These are phyloP conservation scores for Podaxis rugospora DNA, from an alignment of 768 basidiomycete genomes.

Conservation along the genomic window DNA sequence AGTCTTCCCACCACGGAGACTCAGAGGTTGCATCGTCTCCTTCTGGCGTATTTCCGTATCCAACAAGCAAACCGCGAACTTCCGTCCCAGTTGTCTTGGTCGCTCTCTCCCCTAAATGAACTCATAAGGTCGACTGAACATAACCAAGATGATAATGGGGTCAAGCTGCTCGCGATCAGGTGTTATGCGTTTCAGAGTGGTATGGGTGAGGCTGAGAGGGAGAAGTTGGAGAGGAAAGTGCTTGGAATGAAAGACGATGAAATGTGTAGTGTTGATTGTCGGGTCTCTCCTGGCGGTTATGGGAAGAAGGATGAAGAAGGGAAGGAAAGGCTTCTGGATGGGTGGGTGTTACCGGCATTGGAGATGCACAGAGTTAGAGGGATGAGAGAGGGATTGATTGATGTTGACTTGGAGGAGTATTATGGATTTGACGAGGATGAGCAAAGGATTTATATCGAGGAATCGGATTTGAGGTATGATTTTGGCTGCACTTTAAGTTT, in stretches of 20 bases:
- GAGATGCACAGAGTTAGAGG: slow-evolving; percentile 61
- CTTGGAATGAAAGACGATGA: slow-evolving; percentile 43
- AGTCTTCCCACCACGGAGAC: slow-evolving; percentile 31
- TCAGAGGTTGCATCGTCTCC: slow-evolving; percentile 56
- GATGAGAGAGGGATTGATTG: slow-evolving; percentile 41
- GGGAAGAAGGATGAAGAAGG: slow-evolving; percentile 36
- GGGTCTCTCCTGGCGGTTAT: slow-evolving; percentile 37
- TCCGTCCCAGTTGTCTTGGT: slow-evolving; percentile 61
- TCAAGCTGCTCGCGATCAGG: slow-evolving; percentile 66
- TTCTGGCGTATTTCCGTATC: slow-evolving; percentile 81
- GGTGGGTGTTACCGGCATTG: slow-evolving; percentile 75
- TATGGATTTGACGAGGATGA: slow-evolving; percentile 37
- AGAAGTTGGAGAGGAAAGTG: slow-evolving; percentile 54
- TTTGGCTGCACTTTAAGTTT: neutral
- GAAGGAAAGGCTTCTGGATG: slow-evolving; percentile 48
- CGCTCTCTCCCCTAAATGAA: slow-evolving; percentile 45
- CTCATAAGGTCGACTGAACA: slow-evolving; percentile 38
- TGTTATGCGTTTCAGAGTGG: slow-evolving; percentile 75
- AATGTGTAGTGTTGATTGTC: slow-evolving; percentile 53
- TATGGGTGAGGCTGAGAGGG: slow-evolving; percentile 75
- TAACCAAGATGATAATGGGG: slow-evolving; percentile 44
- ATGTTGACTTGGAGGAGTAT: slow-evolving; percentile 35
- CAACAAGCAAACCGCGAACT: slow-evolving; percentile 70
- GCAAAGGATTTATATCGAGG: slow-evolving; percentile 28
- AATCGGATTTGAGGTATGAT: slow-evolving; percentile 53